Conservation (phyloP, 257 asterid species). For the Thymus mandschuricus region DNA sequence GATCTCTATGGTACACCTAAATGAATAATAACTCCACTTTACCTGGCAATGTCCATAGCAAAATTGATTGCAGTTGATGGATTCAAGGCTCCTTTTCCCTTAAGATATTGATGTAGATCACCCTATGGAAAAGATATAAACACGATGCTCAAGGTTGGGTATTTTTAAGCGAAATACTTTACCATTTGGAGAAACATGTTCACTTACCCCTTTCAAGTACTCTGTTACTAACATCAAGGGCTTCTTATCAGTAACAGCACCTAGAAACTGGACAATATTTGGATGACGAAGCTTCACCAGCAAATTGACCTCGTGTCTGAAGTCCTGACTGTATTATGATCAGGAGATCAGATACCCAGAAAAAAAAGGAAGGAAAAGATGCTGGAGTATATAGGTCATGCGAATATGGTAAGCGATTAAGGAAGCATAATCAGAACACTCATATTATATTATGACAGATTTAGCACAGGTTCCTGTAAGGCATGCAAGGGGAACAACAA, state of each 20-base stretch:
- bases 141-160: conserved; percentile 13
- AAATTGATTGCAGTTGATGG: conserved; percentile 78
- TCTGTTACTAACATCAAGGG: conserved; percentile 96
- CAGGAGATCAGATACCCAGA: conserved; percentile 22
- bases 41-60: conserved; percentile 98
- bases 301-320: conserved; percentile 98
- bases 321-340: conserved; percentile 78
- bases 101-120: conserved; percentile 94
- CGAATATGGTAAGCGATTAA: neutral
- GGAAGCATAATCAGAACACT: conserved; percentile 20
- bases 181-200: conserved; percentile 21
- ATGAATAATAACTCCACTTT: conserved; percentile 20
- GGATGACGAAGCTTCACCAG: conserved; percentile 99
- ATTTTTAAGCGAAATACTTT: conserved; percentile 21
- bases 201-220: conserved; percentile 92
- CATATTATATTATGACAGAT: conserved; percentile 9
- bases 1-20: conserved; percentile 17
- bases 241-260: conserved; percentile 93
- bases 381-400: conserved; percentile 21
- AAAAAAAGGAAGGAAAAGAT: conserved; percentile 25
- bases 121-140: conserved; percentile 57
- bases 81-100: conserved; percentile 86
- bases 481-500: conserved; percentile 12
- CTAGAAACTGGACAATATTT: conserved; percentile 97
- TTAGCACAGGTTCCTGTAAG: conserved; percentile 24